A percentile compares a stretch with the other conserved stretches of the same genome.
phyloP scores from a whole-genome alignment of 1,139 yeast genomes.

The Spathaspora jeffriesii region DNA sequence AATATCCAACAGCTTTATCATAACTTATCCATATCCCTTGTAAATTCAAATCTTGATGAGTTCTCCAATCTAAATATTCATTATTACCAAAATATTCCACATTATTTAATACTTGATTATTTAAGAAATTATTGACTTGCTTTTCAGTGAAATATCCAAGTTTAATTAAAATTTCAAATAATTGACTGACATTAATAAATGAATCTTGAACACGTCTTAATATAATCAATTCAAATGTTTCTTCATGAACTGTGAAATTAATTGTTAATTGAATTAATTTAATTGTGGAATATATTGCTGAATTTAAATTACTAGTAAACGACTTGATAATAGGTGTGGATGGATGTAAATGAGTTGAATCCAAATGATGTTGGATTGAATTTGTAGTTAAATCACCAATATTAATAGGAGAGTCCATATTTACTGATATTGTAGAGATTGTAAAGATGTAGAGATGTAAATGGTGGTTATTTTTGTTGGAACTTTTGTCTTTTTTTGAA shows the following conservation, averaged over 20 bases:
- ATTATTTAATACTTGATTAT: constrained; percentile 34
- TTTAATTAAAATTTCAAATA: constrained; percentile 32
- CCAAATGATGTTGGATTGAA: constrained; percentile 38
- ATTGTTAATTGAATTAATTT: constrained; percentile 38
- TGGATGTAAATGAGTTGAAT: constrained; percentile 32
- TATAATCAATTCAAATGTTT: constrained; percentile 18
- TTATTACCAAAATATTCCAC: constrained; percentile 28
- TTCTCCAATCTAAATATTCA: constrained; percentile 29
- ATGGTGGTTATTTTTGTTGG: background rate
- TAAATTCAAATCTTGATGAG: constrained; percentile 24
- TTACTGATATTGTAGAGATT: too few species aligned
- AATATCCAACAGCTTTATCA: constrained; percentile 43
- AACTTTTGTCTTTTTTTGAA: background rate
- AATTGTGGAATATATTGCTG: constrained; percentile 41
- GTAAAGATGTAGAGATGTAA: too few species aligned
- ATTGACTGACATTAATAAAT: constrained; percentile 40
- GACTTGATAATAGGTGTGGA: constrained; percentile 13
- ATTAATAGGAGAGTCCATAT: constrained; percentile 51
- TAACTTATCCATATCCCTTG: constrained; percentile 48
- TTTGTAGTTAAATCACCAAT: constrained; percentile 46
- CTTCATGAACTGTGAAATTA: constrained; percentile 3
- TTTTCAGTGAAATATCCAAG: constrained; percentile 25
- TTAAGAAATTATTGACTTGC: constrained; percentile 31
- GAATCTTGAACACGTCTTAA: constrained; percentile 48
- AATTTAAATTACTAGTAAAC: constrained; percentile 20